A percentile compares a stretch with the other conserved stretches of the same genome.
Conservation (phyloP, 1,139 yeast genomes). For the Saccharomycopsis phalli region DNA sequence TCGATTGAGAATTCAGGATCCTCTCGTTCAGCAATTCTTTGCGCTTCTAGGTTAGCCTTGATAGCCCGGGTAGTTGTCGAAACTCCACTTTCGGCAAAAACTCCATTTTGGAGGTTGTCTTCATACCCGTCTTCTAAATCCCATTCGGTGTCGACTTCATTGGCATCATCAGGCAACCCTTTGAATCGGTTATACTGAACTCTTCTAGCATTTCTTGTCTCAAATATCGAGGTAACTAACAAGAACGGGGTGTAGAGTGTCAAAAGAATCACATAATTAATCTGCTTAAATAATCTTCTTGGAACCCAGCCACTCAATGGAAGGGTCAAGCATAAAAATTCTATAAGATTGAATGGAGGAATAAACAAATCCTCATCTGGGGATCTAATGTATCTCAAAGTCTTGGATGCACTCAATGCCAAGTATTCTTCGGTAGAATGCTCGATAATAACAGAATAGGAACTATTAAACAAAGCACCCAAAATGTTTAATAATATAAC, state of each 20-base stretch:
- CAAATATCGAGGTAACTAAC: constrained; percentile 51
- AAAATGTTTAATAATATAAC: constrained; percentile 72
- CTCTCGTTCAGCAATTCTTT: constrained; percentile 52
- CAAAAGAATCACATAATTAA: constrained; percentile 50
- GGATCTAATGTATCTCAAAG: constrained; percentile 75
- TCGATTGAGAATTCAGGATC: constrained; percentile 63
- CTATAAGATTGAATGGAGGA: constrained; percentile 77
- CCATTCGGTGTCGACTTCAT: constrained; percentile 75
- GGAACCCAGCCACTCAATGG: constrained; percentile 28
- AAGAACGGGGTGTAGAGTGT: constrained; percentile 63
- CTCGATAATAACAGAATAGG: constrained; percentile 71
- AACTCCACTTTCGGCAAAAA: constrained; percentile 20
- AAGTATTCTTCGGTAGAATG: constrained; percentile 79
- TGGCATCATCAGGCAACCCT: constrained; percentile 70
- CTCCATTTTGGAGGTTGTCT: constrained; percentile 33
- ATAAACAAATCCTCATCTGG: constrained; percentile 83
- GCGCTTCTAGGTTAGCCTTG: constrained; percentile 37
- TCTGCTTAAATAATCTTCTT: constrained; percentile 25
- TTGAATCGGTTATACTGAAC: constrained; percentile 62
- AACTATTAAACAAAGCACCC: constrained; percentile 78
- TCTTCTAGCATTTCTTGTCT: constrained; percentile 57
- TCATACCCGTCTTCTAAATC: constrained; percentile 72
- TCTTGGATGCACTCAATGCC: constrained; percentile 78
- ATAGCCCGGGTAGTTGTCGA: constrained; percentile 34
- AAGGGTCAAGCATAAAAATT: constrained; percentile 37